Base-by-base conservation (phyloP, 208 protist genomes). In the Crithidia brevicula region DNA sequence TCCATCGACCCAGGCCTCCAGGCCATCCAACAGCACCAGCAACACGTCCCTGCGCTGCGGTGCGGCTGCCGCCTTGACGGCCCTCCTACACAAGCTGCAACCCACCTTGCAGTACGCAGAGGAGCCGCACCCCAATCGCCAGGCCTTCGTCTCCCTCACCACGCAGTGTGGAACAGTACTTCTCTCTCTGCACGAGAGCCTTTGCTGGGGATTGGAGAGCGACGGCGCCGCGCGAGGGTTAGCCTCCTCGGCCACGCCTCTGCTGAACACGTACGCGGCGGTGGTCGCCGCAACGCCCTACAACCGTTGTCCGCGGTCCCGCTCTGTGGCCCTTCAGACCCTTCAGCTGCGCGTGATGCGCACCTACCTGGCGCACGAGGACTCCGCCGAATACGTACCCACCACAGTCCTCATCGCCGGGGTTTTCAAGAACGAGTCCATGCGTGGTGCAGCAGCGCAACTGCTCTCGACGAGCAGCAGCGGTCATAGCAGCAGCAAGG, bases 201-300 rank as follows among this genome's bases (percentile, higher is more conserved):
- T 95, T 15, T 67, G 76, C 15, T 91, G 83, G 82, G 84, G 65
- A 2, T 47, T 91, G 25, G 72, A 65, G 38, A 43, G 34, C 23
- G 45, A 23, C 30, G 13, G 43, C n/a, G 34, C 2, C 62, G 33
- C 27, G 4, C 4, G 42, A 47, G 28, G 23, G 18, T 9, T 8
- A n/a, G 18, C n/a, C 20, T 18, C 30, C 22, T 6, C 72, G 16
- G 62, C 49, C 6, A 58, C 61, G 51, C 78, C 67, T 38, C 64
- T 80, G 15, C 71, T 83, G 56, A 58, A 49, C 45, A 62, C 82
- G 8, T 89, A 83, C 46, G 52, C 74, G 27, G 36, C 62, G 13
- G 72, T 89, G 33, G 81, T 85, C 20, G n/a, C 34, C 7, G 82
- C 79, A 16, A 93, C 90, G 22, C 90, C 90, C 34, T 95, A 95